These are phyloP conservation scores for Aeschynomene evenia DNA, from an alignment of 306 rosid species.

Conservation along the genomic window DNA sequence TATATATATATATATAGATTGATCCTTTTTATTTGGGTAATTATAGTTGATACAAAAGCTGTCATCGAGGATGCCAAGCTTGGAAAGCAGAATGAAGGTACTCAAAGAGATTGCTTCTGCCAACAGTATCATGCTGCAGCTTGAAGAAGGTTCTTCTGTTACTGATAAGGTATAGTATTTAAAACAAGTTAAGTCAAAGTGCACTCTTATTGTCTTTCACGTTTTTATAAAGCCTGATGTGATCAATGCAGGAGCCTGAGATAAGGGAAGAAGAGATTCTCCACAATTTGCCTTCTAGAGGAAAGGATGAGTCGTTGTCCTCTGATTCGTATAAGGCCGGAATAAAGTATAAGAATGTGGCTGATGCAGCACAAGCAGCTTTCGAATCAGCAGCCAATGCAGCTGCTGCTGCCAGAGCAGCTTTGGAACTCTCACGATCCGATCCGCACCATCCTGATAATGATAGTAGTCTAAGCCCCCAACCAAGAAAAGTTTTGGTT, in stretches of 20 bases:
- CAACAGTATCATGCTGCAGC: conserved; percentile 56
- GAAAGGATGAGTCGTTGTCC: conserved; percentile 38
- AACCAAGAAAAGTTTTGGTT: conserved; percentile 23
- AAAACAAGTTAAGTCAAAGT: background rate
- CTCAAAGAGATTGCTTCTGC: conserved; percentile 79
- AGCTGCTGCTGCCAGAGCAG: conserved; percentile 89
- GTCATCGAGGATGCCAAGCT: conserved; percentile 64
- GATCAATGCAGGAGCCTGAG: conserved; percentile 39
- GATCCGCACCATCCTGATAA: conserved; percentile 54
- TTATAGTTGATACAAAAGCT: conserved; percentile 64
- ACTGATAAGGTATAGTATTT: conserved; percentile 57
- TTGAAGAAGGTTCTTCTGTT: conserved; percentile 42
- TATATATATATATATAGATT: too few relatives aligned
- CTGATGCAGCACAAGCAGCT: conserved; percentile 96
- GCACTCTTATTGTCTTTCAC: background rate
- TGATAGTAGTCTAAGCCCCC: conserved; percentile 39
- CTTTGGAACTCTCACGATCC: conserved; percentile 69
- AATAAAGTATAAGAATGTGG: conserved; percentile 67
- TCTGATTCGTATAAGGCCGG: conserved; percentile 43
- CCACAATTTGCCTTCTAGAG: conserved; percentile 34
- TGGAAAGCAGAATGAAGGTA: conserved; percentile 67
- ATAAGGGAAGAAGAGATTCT: conserved; percentile 22
- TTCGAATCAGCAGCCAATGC: conserved; percentile 89
- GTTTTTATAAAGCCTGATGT: conserved; percentile 14
- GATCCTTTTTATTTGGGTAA: conserved; percentile 2